Evolutionary conservation across 148 eudicot species (phyloP).

Genomic region (Heliamphora exappendiculata): DNA sequence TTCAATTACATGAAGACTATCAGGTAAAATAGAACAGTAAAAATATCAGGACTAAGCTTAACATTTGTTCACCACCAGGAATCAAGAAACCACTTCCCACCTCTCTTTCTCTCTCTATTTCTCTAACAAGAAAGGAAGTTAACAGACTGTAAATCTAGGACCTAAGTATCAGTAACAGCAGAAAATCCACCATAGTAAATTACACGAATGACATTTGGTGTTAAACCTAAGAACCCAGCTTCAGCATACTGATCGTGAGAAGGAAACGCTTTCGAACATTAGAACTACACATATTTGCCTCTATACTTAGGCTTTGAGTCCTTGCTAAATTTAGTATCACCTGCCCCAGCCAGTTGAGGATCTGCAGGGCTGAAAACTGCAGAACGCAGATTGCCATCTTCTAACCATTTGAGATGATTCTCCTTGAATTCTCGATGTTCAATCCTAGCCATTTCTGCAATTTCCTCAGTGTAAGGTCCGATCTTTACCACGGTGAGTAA

Average conservation of each 20-base stretch:
- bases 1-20: not conserved
- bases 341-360: conserved; percentile 27
- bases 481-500: conserved; percentile 89
- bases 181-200: not conserved
- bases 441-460: conserved; percentile 41
- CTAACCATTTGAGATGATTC: conserved; percentile 87
- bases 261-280: not conserved
- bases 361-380: conserved; percentile 72
- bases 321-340: conserved; percentile 40
- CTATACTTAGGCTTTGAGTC: conserved; percentile 74
- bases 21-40: not conserved
- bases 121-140: not conserved
- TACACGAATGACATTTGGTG: not conserved
- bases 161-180: too few relatives aligned
- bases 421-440: conserved; percentile 71
- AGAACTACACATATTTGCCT: conserved; percentile 67
- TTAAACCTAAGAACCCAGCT: not conserved
- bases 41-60: not conserved
- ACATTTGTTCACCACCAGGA: not conserved
- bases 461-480: conserved; percentile 60
- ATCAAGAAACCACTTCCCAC: not conserved
- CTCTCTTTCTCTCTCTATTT: not conserved
- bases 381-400: conserved; percentile 91
- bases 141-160: too few relatives aligned
- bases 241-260: not conserved